Base-by-base conservation (phyloP, 108 stramenopile genomes). In the Schizochytrium sp. region DNA sequence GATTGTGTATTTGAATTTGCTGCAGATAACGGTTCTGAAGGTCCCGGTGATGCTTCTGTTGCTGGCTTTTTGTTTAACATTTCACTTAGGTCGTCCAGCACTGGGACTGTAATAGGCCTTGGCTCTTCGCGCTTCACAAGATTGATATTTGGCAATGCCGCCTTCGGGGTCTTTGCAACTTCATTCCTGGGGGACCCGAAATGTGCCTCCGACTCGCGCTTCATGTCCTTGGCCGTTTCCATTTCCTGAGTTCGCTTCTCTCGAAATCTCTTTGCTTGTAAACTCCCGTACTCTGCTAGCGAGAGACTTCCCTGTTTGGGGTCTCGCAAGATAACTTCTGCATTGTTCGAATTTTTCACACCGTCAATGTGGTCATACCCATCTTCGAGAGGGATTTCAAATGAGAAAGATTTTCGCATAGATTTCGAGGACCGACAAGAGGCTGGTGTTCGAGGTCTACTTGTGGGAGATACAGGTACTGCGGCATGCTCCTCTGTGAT, bases 261-360 rank as follows among this genome's bases (percentile, higher is more conserved):
- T 1, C 76, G 47, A 53, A 83, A 83, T 0, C 13, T n/a, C 53
- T 55, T 47, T 5, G 76, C 76, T 53, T 83, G 76, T 5, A 83
- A 42, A 53, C 76, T 83, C 15, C 76, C 76, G 53, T 83, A 83
- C 76, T 83, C 76, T 17, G 76, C 76, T 13, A 83, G 76, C 12
- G 76, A 83, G 50, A 83, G 76, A n/a, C n/a, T 38, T 10, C 53
- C 76, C 5, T 46, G 76, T 53, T 17, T 49, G 2, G 76, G 50
- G 3, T 28, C 28, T 28, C 28, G 28, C 28, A 28, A 28, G 28
- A 28, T 28, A 28, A 28, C 64, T 69, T 44, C 42, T 55, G 45
- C 45, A n/a, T 42, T 55, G n/a, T 49, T 19, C 47, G 12, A 10
- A 5, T 15, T 17, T n/a, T 10, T 55, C 50, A 83, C 19, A 19